Evolutionary conservation across 805 yeast species (phyloP).

Genomic region (Priceomyces carsonii): DNA sequence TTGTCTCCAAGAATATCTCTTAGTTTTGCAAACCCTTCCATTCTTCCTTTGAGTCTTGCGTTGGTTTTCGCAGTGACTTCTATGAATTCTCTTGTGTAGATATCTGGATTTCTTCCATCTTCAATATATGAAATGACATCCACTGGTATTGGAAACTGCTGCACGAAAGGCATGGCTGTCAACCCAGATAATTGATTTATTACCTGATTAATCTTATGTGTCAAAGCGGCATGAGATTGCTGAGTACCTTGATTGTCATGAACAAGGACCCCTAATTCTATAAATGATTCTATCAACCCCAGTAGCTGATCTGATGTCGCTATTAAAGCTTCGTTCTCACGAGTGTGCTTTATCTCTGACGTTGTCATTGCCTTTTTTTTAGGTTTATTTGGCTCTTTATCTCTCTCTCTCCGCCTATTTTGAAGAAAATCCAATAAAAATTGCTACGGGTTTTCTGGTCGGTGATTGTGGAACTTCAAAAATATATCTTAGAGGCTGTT

Average conservation of each 20-base stretch:
- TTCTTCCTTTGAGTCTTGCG: constrained; percentile 83
- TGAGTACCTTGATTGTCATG: constrained; percentile 92
- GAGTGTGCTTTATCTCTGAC: constrained; percentile 19
- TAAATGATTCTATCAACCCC: constrained; percentile 62
- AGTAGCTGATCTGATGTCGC: constrained; percentile 32
- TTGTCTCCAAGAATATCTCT: constrained; percentile 68
- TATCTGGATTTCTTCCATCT: constrained; percentile 96
- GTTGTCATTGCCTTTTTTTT: constrained; percentile 28
- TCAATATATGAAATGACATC: constrained; percentile 92
- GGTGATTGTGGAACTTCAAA: constrained; percentile 3
- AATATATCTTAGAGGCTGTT: constrained; percentile 2
- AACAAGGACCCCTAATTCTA: constrained; percentile 86
- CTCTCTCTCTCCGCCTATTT: background rate
- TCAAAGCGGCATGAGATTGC: constrained; percentile 59
- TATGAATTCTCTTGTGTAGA: constrained; percentile 93
- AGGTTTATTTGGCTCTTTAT: background rate
- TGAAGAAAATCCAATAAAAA: no score
- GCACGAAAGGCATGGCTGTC: constrained; percentile 31
- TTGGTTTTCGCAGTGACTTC: constrained; percentile 91
- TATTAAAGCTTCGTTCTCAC: constrained; percentile 29
- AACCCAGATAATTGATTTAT: constrained; percentile 37
- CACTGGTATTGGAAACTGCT: constrained; percentile 58
- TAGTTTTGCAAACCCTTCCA: constrained; percentile 64
- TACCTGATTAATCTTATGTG: constrained; percentile 43
- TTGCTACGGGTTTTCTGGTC: constrained; percentile 1